A percentile compares a stretch with the other conserved stretches of the same genome.
These are phyloP conservation scores for Fusarium hainanense DNA, from an alignment of 2,329 filamentous ascomycete genomes.

Conservation along the genomic window DNA sequence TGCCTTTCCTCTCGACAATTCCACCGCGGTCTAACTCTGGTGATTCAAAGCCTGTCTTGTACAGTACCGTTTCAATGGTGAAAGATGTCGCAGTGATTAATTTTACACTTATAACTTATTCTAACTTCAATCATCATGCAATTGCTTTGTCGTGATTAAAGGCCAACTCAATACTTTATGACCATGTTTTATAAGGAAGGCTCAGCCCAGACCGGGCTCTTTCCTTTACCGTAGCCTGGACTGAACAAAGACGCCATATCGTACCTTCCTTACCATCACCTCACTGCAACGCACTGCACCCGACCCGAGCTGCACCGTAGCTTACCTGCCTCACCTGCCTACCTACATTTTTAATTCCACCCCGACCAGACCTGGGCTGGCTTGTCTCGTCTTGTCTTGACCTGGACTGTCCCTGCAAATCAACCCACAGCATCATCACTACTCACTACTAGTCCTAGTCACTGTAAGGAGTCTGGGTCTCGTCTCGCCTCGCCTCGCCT, in stretches of 20 bases:
- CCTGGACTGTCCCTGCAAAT: constrained; percentile 43
- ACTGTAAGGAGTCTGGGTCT: constrained; percentile 26
- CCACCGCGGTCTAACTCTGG: neutral
- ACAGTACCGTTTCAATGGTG: neutral
- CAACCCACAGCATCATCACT: constrained; percentile 43
- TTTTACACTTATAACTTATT: neutral
- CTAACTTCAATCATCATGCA: neutral
- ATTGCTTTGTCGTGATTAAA: neutral
- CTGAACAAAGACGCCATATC: constrained; percentile 33
- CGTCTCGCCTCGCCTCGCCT: neutral
- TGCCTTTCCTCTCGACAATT: constrained; percentile 17
- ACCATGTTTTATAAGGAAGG: constrained; percentile 22
- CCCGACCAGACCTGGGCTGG: neutral
- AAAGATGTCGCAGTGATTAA: neutral
- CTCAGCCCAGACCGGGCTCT: constrained; percentile 23
- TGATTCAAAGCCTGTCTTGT: neutral
- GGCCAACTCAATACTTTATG: constrained; percentile 14
- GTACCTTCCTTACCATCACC: constrained; percentile 7
- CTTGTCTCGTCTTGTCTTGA: constrained; percentile 1
- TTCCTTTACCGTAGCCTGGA: constrained; percentile 1
- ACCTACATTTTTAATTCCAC: constrained; percentile 29
- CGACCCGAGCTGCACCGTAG: constrained; percentile 9
- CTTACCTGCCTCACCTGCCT: constrained; percentile 12
- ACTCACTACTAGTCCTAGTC: constrained; percentile 16
- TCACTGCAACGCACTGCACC: constrained; percentile 1